Evolutionary conservation across 2,329 filamentous ascomycete species (phyloP).

Genomic region (Trichoderma breve): DNA sequence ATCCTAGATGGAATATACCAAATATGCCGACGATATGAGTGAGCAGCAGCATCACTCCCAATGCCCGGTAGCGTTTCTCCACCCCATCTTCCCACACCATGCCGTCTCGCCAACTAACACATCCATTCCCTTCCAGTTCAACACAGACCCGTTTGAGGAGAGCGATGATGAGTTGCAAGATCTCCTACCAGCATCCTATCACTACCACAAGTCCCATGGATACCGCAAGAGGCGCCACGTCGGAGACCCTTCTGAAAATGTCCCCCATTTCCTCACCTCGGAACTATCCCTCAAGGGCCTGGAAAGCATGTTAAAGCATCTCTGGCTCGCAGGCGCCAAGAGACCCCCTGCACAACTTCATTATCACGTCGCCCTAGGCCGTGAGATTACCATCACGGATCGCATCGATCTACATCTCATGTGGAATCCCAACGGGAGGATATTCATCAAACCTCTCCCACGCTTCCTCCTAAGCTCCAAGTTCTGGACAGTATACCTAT

Average conservation of each 20-base stretch:
- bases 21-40: not conserved
- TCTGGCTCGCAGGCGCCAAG: constrained; percentile 33
- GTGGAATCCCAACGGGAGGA: not conserved
- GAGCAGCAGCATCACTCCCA: not conserved
- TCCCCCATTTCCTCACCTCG: not conserved
- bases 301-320: constrained; percentile 19
- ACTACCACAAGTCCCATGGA: not conserved
- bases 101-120: not conserved
- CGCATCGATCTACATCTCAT: not conserved
- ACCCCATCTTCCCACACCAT: not conserved
- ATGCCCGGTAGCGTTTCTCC: not conserved
- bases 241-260: not conserved
- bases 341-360: constrained; percentile 22
- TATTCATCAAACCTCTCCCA: constrained; percentile 8
- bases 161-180: not conserved
- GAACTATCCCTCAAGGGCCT: not conserved
- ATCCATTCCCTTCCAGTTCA: not conserved
- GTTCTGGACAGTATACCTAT: not conserved
- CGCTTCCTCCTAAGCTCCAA: not conserved
- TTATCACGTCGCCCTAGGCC: not conserved
- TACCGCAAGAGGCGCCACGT: not conserved
- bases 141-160: not conserved
- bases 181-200: not conserved
- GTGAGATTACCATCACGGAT: not conserved
- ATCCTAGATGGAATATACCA: not conserved